phyloP scores from a whole-genome alignment of 139 green algal species.

The Chlamydomonas applanata region DNA sequence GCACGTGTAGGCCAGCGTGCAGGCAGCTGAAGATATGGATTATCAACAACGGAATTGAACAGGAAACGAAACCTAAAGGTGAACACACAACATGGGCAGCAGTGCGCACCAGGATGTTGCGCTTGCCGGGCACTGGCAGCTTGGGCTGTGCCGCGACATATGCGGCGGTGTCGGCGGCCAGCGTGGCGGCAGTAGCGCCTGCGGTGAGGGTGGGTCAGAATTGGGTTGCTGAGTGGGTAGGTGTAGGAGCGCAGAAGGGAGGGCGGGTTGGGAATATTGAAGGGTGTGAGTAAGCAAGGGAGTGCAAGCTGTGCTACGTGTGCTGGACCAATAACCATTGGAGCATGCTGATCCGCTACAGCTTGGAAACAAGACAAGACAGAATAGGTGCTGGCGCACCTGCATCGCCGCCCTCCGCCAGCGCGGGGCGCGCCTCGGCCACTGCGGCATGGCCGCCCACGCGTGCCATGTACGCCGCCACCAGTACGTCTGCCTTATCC shows the following conservation, averaged over 20 bases:
- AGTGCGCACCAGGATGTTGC: conserved; percentile 62
- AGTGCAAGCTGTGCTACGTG: neutral
- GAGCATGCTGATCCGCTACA: no score
- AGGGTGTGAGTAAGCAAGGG: no score
- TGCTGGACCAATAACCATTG: no score
- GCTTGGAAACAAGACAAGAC: no score
- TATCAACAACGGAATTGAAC: conserved; percentile 4
- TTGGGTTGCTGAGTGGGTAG: no score
- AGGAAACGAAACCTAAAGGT: neutral
- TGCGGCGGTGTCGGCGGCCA: conserved; percentile 40
- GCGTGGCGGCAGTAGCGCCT: conserved; percentile 13
- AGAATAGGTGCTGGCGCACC: no score
- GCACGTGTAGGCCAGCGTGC: neutral
- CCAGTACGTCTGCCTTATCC: neutral
- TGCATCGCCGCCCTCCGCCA: neutral
- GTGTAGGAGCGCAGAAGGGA: no score
- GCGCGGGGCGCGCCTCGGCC: no score
- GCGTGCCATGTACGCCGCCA: neutral
- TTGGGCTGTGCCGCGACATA: conserved; percentile 34
- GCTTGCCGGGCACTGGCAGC: conserved; percentile 47
- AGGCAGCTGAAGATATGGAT: neutral
- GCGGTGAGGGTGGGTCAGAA: neutral
- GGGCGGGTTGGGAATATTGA: no score
- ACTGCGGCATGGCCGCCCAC: neutral
- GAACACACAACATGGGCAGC: no score